These are phyloP conservation scores for Cutaneotrichosporon dermatis DNA, from an alignment of 1,284 basidiomycete genomes.

Conservation along the genomic window DNA sequence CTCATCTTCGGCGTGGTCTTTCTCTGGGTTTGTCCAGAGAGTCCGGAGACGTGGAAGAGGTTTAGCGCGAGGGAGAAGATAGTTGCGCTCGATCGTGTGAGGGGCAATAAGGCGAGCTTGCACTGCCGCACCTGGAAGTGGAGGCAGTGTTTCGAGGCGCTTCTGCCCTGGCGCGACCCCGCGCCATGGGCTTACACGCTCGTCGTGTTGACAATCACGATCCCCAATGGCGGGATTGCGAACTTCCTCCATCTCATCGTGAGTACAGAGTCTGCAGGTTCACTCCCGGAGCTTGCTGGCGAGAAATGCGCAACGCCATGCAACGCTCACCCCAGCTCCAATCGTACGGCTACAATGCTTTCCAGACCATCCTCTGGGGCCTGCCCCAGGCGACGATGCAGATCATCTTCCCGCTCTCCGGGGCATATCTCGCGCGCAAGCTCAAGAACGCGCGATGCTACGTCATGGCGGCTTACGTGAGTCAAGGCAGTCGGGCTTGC, in stretches of 20 bases:
- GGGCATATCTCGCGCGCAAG: conserved; percentile 28
- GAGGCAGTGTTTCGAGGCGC: conserved; percentile 35
- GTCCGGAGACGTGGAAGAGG: conserved; percentile 27
- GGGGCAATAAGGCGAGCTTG: conserved; percentile 36
- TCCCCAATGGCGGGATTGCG: conserved; percentile 33
- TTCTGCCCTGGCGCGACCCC: conserved; percentile 32
- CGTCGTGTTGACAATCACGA: conserved; percentile 12
- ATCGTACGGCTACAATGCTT: conserved; percentile 34
- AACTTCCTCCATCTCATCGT: conserved; percentile 24
- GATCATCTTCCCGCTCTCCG: conserved; percentile 31
- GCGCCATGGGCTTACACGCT: conserved; percentile 25
- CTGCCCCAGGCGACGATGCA: conserved; percentile 33
- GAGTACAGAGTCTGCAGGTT: conserved; percentile 6
- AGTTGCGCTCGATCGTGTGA: conserved; percentile 36
- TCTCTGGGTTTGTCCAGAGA: conserved; percentile 33
- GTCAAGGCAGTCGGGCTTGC: neutral
- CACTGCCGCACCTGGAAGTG: conserved; percentile 36
- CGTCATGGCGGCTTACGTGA: conserved; percentile 22
- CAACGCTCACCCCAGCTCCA: conserved; percentile 21
- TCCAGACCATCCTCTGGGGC: conserved; percentile 36
- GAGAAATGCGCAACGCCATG: too few species aligned
- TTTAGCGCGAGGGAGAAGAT: conserved; percentile 27
- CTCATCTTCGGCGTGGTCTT: conserved; percentile 31
- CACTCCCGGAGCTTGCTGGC: too few species aligned
- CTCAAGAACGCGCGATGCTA: conserved; percentile 21